Percentiles rank a stretch among this genome's conserved stretches.
These are phyloP conservation scores for Kockovaella imperatae DNA, from an alignment of 768 basidiomycete genomes.

Conservation along the genomic window DNA sequence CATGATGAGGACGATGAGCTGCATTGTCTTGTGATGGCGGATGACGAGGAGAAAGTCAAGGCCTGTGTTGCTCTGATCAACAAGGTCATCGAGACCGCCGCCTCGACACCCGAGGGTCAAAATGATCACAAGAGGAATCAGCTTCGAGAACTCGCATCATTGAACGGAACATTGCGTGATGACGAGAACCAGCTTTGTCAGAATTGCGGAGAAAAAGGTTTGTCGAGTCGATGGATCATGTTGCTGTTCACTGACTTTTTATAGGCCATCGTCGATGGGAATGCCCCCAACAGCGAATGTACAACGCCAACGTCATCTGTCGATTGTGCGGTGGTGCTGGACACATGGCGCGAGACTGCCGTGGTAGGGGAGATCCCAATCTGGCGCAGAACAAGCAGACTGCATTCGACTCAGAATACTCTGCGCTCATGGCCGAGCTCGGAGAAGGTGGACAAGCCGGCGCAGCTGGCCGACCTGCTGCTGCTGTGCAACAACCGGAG, in stretches of 20 bases:
- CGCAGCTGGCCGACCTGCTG: conserved; percentile 19
- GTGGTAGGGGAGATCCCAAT: conserved; percentile 83
- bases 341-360: conserved; percentile 98
- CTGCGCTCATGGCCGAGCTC: conserved; percentile 92
- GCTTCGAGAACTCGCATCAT: conserved; percentile 89
- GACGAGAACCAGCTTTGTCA: conserved; percentile 99
- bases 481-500: conserved; percentile 24
- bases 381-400: conserved; percentile 50
- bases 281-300: conserved; percentile 96
- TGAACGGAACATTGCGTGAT: conserved; percentile 97
- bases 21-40: conserved; percentile 92
- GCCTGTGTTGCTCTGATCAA: conserved; percentile 93
- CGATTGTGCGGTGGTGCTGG: conserved; percentile 93
- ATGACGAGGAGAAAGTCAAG: conserved; percentile 82
- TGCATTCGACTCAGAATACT: conserved; percentile 96
- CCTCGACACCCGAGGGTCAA: conserved; percentile 97
- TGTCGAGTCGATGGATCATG: conserved; percentile 2
- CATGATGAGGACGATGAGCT: conserved; percentile 98
- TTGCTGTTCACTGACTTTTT: no score
- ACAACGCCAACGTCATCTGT: conserved; percentile 98
- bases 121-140: conserved; percentile 99
- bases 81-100: conserved; percentile 95
- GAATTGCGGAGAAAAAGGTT: conserved; percentile 46
- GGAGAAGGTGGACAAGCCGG: conserved; percentile 59
- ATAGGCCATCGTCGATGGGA: conserved; percentile 97